Base-by-base conservation (phyloP, 257 asterid genomes). In the Fraxinus cuspidata region DNA sequence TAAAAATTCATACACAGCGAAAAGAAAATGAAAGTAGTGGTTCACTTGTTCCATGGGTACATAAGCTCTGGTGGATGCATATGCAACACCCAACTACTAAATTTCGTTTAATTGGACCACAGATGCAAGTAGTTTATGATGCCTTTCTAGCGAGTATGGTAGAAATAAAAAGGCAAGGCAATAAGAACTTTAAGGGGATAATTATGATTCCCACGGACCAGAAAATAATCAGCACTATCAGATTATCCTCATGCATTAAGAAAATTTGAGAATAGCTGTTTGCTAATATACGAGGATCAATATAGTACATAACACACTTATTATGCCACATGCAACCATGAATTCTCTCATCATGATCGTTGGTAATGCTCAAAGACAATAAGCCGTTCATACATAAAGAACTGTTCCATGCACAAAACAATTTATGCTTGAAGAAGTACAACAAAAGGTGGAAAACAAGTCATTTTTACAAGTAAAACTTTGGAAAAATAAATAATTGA, bases 391-490 rank as follows among this genome's bases (percentile, higher is more conserved):
- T 5, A 53, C 7, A n/a, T 19, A 60, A 12, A 37, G 60, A 42
- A 9, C 2, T 72, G 44, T 76, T 37, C 42, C 42, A 37, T 34
- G 25, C 37, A 16, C 23, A 0, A 51, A 69, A 75, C 53, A 70
- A 63, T 8, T 40, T 23, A 28, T 49, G 66, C 75, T 21, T 16
- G 18, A 51, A 8, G 40, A 74, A 29, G 67, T 77, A 64, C 25
- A 34, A 56, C 28, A 75, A 53, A 28, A 38, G 72, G 42, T 35
- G 31, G 37, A 51, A 23, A 49, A 66, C 79, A 38, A 42, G 19
- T 40, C 21, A 77, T 28, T 72, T 37, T n/a, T 34, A 71, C 67
- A 27, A 70, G 67, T 58, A 65, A 21, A 76, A 70, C 56, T 4
- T 15, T 28, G 47, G 80, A 74, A 19, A 19, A 47, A 64, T 51